These are phyloP conservation scores for Ganoderma multipileum DNA, from an alignment of 1,284 basidiomycete genomes.

Conservation along the genomic window DNA sequence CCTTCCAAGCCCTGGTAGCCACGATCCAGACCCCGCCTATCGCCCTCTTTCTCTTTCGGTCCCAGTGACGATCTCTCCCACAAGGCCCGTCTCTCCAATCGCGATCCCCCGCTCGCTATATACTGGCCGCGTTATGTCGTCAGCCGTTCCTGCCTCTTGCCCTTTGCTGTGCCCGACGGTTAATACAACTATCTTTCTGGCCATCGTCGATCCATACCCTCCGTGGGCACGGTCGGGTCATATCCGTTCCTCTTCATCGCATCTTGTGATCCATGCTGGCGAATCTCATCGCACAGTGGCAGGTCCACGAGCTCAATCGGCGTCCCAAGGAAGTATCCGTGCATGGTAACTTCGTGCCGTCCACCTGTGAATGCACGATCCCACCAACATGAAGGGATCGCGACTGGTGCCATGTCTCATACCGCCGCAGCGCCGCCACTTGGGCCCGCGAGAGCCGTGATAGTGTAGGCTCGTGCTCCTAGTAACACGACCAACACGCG, in stretches of 20 bases:
- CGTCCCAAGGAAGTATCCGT: neutral
- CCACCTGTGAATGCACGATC: neutral
- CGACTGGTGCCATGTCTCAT: conserved; percentile 11
- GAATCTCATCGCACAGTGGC: conserved; percentile 6
- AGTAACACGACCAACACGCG: conserved; percentile 19
- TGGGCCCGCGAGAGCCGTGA: conserved; percentile 10
- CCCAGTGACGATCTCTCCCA: conserved; percentile 12
- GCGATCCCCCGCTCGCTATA: conserved; percentile 7
- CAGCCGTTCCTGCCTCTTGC: conserved; percentile 10
- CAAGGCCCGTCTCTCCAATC: conserved; percentile 11
- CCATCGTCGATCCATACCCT: conserved; percentile 12
- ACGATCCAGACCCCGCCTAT: conserved; percentile 15
- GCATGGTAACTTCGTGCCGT: conserved; percentile 1
- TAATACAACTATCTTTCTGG: conserved; percentile 12
- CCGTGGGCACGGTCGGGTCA: conserved; percentile 12
- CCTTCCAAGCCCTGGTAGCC: conserved; percentile 8
- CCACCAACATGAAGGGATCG: conserved; percentile 4
- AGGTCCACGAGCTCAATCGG: neutral
- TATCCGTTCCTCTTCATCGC: conserved; percentile 12
- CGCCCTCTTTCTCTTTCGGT: conserved; percentile 5
- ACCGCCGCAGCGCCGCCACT: conserved; percentile 16
- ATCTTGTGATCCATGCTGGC: neutral
- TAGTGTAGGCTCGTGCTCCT: conserved; percentile 15
- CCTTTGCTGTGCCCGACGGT: conserved; percentile 8
- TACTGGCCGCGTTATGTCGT: conserved; percentile 9